phyloP scores from a whole-genome alignment of 2,329 filamentous ascomycete genomes.

The Byssothecium circinans region DNA sequence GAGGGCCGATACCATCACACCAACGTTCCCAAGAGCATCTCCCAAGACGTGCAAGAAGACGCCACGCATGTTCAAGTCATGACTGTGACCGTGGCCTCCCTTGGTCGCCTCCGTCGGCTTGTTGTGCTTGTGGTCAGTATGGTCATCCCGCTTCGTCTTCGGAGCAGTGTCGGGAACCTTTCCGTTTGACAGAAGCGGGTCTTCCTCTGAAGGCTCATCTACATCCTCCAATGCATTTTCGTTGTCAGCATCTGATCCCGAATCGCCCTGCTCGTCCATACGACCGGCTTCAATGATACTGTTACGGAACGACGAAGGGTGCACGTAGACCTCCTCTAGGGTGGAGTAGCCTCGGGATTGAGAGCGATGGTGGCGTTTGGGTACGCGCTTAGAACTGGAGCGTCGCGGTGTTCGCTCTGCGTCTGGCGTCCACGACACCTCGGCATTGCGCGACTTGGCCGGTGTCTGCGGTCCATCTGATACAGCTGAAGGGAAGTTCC shows the following conservation, averaged over 20 bases:
- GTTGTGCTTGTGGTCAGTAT: conserved; percentile 78
- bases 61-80: conserved; percentile 89
- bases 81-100: conserved; percentile 66
- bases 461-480: conserved; percentile 21
- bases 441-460: conserved; percentile 15
- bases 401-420: conserved; percentile 21
- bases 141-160: conserved; percentile 43
- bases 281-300: conserved; percentile 86
- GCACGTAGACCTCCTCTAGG: conserved; percentile 75
- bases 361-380: conserved; percentile 63
- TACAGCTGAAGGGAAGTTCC: conserved; percentile 48
- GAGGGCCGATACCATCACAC: conserved; percentile 79
- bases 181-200: conserved; percentile 39
- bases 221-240: conserved; percentile 50
- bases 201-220: conserved; percentile 43
- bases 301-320: conserved; percentile 87
- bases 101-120: conserved; percentile 68
- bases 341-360: conserved; percentile 56
- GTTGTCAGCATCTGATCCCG: conserved; percentile 60
- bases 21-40: conserved; percentile 83
- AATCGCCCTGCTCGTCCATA: conserved; percentile 56
- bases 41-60: conserved; percentile 73
- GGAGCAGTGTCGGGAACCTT: conserved; percentile 30
- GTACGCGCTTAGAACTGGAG: conserved; percentile 34
- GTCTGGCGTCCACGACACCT: conserved; percentile 16